Conservation (phyloP, 129 eudicot species). For the Flaveria sonorensis region DNA sequence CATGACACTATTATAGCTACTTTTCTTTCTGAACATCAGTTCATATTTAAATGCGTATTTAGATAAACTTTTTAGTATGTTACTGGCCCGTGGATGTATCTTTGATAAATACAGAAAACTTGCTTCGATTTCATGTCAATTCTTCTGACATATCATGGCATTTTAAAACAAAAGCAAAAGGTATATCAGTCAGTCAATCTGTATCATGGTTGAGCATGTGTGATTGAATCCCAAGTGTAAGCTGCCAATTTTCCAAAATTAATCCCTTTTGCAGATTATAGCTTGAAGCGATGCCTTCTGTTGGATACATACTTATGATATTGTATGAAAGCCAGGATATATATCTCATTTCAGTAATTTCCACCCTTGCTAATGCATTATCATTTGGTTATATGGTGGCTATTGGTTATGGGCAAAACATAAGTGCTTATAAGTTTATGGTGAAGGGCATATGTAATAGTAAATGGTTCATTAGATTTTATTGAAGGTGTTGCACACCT, state of each 20-base stretch:
- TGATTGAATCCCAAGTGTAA: neutral
- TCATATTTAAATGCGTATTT: neutral
- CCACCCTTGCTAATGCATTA: neutral
- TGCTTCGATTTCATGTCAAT: neutral
- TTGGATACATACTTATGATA: neutral
- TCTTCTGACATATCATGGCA: constrained; percentile 1
- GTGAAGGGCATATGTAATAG: neutral
- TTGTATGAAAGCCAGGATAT: neutral
- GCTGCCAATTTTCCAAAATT: neutral
- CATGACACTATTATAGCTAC: neutral
- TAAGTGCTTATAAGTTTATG: neutral
- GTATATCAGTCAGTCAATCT: neutral
- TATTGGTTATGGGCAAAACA: neutral
- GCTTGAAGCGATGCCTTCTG: neutral
- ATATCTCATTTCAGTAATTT: neutral
- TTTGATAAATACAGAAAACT: neutral
- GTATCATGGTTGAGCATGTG: neutral
- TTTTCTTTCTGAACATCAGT: neutral
- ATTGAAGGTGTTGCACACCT: neutral
- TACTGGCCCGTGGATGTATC: neutral
- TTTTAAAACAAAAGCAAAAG: neutral
- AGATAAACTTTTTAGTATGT: neutral
- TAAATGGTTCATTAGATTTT: neutral
- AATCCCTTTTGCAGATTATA: neutral
- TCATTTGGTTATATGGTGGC: neutral